Evolutionary conservation across 768 basidiomycete species (phyloP).

Genomic region (Tephrocybe sp.): DNA sequence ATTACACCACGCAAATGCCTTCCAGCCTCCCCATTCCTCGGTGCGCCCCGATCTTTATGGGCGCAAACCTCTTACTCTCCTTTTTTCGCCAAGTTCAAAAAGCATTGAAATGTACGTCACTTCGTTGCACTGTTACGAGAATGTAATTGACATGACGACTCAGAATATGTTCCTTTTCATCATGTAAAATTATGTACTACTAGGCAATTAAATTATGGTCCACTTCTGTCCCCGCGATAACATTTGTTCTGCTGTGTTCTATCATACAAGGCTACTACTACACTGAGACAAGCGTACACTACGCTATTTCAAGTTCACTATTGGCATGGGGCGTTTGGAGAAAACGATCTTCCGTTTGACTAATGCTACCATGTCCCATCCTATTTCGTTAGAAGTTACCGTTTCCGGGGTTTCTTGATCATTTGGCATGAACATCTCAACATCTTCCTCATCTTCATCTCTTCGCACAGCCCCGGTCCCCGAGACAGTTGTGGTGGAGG

Average conservation of each 20-base stretch:
- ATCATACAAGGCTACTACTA: background rate
- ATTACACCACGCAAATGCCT: background rate
- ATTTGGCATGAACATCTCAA: constrained; percentile 16
- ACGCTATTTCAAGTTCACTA: constrained; percentile 30
- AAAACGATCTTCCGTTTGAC: constrained; percentile 84
- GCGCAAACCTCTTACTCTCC: constrained; percentile 3
- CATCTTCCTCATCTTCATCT: constrained; percentile 17
- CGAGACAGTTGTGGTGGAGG: constrained; percentile 14
- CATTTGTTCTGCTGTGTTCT: background rate
- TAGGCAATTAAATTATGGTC: constrained; percentile 3
- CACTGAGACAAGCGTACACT: no score
- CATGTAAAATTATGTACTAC: constrained; percentile 4
- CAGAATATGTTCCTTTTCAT: background rate
- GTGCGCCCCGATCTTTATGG: constrained; percentile 4
- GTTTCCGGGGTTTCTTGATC: constrained; percentile 18
- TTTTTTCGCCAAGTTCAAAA: background rate
- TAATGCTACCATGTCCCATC: constrained; percentile 66
- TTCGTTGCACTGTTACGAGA: background rate
- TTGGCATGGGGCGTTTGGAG: constrained; percentile 78
- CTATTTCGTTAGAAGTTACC: constrained; percentile 12
- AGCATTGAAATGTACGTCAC: constrained; percentile 4
- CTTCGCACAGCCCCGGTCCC: constrained; percentile 15
- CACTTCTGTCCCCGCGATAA: no score
- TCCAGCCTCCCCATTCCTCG: background rate
- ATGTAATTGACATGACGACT: no score